Conservation (phyloP, 2,329 filamentous ascomycete species). For the Corynespora cassiicola region DNA sequence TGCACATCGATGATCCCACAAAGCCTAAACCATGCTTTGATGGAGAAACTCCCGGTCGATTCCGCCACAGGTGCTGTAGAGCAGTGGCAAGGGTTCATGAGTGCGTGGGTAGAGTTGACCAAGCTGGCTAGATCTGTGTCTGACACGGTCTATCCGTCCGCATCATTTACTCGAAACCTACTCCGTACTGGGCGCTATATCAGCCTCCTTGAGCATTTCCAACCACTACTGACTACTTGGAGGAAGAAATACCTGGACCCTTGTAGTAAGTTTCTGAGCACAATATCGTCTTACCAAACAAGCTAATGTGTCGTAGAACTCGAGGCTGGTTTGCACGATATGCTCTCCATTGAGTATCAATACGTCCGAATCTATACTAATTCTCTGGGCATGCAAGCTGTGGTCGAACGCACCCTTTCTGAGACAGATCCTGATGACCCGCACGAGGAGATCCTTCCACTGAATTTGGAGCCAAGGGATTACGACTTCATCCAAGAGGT, state of each 20-base stretch:
- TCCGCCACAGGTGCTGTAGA: conserved; percentile 45
- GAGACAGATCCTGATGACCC: conserved; percentile 44
- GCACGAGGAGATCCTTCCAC: conserved; percentile 48
- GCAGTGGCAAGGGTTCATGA: conserved; percentile 60
- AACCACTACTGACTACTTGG: conserved; percentile 49
- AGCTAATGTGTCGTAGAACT: conserved; percentile 26
- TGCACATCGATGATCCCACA: conserved; percentile 61
- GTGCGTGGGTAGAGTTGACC: conserved; percentile 55
- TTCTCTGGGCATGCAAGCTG: conserved; percentile 62
- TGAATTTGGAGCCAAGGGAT: conserved; percentile 57
- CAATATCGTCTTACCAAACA: background rate
- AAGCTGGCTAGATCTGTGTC: conserved; percentile 58
- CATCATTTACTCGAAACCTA: conserved; percentile 47
- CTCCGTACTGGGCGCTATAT: conserved; percentile 58
- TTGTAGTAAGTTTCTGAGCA: conserved; percentile 36
- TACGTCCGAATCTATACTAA: conserved; percentile 53
- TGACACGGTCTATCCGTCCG: conserved; percentile 60
- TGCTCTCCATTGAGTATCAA: conserved; percentile 61
- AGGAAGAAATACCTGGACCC: conserved; percentile 47
- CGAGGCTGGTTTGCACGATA: conserved; percentile 51
- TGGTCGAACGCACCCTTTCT: conserved; percentile 60
- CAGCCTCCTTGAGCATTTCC: conserved; percentile 55
- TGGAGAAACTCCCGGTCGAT: conserved; percentile 49
- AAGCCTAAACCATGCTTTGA: conserved; percentile 45
- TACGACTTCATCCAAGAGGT: conserved; percentile 64